phyloP scores from a whole-genome alignment of 2,329 filamentous ascomycete species.

The Pyrenophora teres region DNA sequence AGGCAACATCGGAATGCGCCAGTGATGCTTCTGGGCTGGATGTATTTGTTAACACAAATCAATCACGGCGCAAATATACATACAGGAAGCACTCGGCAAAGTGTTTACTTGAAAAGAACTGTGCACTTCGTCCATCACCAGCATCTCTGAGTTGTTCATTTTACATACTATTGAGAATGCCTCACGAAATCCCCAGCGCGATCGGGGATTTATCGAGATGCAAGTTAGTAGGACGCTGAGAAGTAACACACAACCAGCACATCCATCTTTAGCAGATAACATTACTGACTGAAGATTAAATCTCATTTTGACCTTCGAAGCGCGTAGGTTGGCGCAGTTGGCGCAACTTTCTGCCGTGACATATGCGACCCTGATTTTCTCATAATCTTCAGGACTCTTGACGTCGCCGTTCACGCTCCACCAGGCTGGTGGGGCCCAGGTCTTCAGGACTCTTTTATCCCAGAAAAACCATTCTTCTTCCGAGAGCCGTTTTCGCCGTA shows the following conservation, averaged over 20 bases:
- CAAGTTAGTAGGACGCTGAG: not conserved
- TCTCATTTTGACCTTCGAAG: not conserved
- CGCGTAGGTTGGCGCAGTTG: not conserved
- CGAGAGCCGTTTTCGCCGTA: too few species aligned
- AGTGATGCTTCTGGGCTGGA: not conserved
- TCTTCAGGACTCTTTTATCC: too few species aligned
- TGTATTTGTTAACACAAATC: not conserved
- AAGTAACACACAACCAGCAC: conserved; percentile 7
- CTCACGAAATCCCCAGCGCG: too few species aligned
- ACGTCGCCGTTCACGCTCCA: not conserved
- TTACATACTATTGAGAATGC: too few species aligned
- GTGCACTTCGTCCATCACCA: too few species aligned
- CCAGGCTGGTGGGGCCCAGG: conserved; percentile 6
- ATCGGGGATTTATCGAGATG: not conserved
- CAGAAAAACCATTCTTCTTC: too few species aligned
- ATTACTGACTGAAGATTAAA: too few species aligned
- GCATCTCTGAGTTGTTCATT: not conserved
- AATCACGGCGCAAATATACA: too few species aligned
- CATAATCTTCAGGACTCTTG: not conserved
- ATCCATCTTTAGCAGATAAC: not conserved
- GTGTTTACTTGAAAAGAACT: too few species aligned
- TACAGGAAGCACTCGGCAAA: too few species aligned
- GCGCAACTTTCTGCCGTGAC: conserved; percentile 1
- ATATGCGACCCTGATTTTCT: conserved; percentile 3
- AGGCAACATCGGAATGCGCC: not conserved